A percentile compares a stretch with the other conserved stretches of the same genome.
Conservation (phyloP, 139 green algal species). For the Trebouxia sp. region DNA sequence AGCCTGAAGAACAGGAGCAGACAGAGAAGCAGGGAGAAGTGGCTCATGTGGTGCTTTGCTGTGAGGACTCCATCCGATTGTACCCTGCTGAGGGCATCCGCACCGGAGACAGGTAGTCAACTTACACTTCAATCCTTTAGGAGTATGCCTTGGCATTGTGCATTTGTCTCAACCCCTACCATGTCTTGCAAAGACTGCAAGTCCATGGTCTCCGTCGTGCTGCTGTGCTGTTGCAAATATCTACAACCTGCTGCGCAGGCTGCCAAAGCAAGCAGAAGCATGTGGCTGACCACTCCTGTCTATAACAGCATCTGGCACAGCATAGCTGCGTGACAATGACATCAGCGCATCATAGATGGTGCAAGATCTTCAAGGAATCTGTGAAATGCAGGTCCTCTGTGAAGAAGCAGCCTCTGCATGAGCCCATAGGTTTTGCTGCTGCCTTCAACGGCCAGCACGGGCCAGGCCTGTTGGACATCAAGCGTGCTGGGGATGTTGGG, state of each 20-base stretch:
- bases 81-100: slow-evolving; percentile 47
- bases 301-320: neutral
- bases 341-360: neutral
- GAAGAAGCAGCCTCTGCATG: slow-evolving; percentile 43
- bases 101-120: slow-evolving; percentile 21
- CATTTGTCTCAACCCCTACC: too few species aligned
- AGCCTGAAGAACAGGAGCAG: neutral
- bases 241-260: too few species aligned
- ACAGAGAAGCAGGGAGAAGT: neutral
- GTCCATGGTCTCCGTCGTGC: too few species aligned
- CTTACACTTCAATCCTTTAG: neutral
- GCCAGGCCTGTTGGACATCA: slow-evolving; percentile 37
- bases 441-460: slow-evolving; percentile 42
- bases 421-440: slow-evolving; percentile 37
- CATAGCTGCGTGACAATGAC: neutral
- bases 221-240: too few species aligned
- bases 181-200: too few species aligned
- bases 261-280: too few species aligned
- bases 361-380: too few species aligned
- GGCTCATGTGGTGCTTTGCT: slow-evolving; percentile 39
- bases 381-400: slow-evolving; percentile 40
- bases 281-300: too few species aligned
- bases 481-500: neutral
- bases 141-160: neutral
- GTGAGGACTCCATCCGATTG: slow-evolving; percentile 43